phyloP scores from a whole-genome alignment of 2,329 filamentous ascomycete species.

The Knufia fluminis region DNA sequence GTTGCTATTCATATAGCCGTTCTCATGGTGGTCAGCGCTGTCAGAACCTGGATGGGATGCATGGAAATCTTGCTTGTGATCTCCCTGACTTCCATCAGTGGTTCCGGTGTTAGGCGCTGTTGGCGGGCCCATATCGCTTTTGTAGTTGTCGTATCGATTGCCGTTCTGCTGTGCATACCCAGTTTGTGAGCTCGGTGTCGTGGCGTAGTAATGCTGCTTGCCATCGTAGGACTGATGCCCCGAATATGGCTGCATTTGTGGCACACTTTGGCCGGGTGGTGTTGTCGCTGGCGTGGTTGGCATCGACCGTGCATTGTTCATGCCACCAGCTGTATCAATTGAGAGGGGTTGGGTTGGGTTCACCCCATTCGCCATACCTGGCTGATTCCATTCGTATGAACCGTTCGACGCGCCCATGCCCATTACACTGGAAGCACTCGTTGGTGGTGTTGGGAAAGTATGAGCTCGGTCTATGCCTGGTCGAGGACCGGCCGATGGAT shows the following conservation, averaged over 20 bases:
- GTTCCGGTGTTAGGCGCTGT: slow-evolving; percentile 50
- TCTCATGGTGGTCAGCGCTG: slow-evolving; percentile 59
- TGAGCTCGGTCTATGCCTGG: slow-evolving; percentile 75
- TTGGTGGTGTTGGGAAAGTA: slow-evolving; percentile 88
- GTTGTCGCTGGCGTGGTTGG: slow-evolving; percentile 86
- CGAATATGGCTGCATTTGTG: slow-evolving; percentile 71
- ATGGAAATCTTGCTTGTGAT: slow-evolving; percentile 60
- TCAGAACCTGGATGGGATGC: slow-evolving; percentile 47
- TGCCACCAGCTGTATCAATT: slow-evolving; percentile 57
- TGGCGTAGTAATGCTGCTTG: slow-evolving; percentile 64
- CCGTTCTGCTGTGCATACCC: slow-evolving; percentile 61
- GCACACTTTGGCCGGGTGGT: slow-evolving; percentile 67
- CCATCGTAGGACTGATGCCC: slow-evolving; percentile 66
- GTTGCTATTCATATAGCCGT: slow-evolving; percentile 81
- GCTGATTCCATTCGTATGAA: slow-evolving; percentile 68
- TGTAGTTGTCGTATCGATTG: slow-evolving; percentile 54
- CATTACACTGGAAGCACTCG: slow-evolving; percentile 81
- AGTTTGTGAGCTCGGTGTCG: slow-evolving; percentile 54
- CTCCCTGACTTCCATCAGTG: slow-evolving; percentile 45
- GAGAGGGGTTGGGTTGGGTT: slow-evolving; percentile 63
- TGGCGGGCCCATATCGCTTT: slow-evolving; percentile 82
- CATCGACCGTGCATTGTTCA: slow-evolving; percentile 69
- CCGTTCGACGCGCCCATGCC: slow-evolving; percentile 63
- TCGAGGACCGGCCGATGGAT: slow-evolving; percentile 42
- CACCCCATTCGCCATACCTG: slow-evolving; percentile 52